phyloP scores from a whole-genome alignment of 2,329 filamentous ascomycete genomes.

The Hortaea werneckii region DNA sequence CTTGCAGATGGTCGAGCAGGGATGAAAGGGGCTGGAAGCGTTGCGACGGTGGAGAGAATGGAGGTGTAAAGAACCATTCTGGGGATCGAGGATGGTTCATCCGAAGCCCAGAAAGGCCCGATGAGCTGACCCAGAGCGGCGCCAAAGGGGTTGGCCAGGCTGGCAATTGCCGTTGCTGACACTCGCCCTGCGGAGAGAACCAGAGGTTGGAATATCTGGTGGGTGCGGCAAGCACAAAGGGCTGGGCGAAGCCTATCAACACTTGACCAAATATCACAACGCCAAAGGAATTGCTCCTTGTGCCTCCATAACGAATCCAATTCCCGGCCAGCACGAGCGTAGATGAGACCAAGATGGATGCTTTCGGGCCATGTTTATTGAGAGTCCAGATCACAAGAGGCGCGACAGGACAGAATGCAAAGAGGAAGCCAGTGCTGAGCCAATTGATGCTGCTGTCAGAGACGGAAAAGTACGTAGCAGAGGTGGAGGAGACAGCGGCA shows the following conservation, averaged over 20 bases:
- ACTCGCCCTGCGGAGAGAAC: slow-evolving; percentile 82
- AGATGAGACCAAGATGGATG: slow-evolving; percentile 63
- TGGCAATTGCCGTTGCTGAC: slow-evolving; percentile 74
- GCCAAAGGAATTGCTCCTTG: slow-evolving; percentile 51
- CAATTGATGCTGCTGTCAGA: slow-evolving; percentile 76
- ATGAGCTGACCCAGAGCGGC: slow-evolving; percentile 82
- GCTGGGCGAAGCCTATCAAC: slow-evolving; percentile 77
- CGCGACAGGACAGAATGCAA: slow-evolving; percentile 65
- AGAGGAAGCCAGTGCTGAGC: slow-evolving; percentile 79
- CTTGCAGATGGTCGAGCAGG: slow-evolving; percentile 68
- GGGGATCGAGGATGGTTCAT: slow-evolving; percentile 53
- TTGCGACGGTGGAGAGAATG: slow-evolving; percentile 46
- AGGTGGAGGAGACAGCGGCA: slow-evolving; percentile 66
- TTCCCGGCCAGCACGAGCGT: slow-evolving; percentile 70
- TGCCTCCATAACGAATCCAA: slow-evolving; percentile 53
- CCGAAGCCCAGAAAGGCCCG: slow-evolving; percentile 63
- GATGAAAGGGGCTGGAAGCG: slow-evolving; percentile 71
- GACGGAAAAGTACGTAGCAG: slow-evolving; percentile 66
- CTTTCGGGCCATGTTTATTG: slow-evolving; percentile 65
- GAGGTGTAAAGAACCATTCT: slow-evolving; percentile 57
- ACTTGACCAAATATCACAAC: slow-evolving; percentile 87
- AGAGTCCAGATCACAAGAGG: slow-evolving; percentile 67
- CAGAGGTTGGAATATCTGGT: slow-evolving; percentile 88
- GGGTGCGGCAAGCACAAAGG: slow-evolving; percentile 81
- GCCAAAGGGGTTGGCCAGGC: slow-evolving; percentile 80